phyloP scores from a whole-genome alignment of 129 eudicot species.

The Lactuca sativa region DNA sequence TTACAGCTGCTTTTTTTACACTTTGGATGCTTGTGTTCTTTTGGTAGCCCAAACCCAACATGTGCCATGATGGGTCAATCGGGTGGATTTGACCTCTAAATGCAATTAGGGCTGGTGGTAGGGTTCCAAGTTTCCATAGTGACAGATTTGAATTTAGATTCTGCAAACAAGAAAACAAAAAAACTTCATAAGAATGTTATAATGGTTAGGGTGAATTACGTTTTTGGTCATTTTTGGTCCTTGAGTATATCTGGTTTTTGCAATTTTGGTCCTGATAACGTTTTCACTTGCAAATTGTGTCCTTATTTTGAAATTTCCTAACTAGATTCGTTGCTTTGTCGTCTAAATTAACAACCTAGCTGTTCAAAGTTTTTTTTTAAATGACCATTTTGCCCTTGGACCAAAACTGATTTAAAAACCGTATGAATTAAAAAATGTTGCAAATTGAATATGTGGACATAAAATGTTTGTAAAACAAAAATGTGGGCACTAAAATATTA shows the following conservation, averaged over 20 bases:
- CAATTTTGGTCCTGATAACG: background rate
- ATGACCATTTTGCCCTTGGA: too few species aligned
- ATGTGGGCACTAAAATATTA: too few species aligned
- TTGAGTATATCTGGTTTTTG: background rate
- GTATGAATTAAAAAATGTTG: too few species aligned
- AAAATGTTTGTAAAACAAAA: too few species aligned
- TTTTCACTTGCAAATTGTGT: background rate
- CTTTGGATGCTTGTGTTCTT: conserved; percentile 67
- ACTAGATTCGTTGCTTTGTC: too few species aligned
- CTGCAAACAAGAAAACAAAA: conserved; percentile 38
- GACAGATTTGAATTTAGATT: conserved; percentile 86
- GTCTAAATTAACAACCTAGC: too few species aligned
- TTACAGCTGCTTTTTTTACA: conserved; percentile 89
- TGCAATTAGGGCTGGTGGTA: conserved; percentile 95
- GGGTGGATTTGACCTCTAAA: conserved; percentile 84
- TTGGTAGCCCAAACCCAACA: conserved; percentile 98
- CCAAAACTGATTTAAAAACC: too few species aligned
- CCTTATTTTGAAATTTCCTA: background rate
- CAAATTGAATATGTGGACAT: too few species aligned
- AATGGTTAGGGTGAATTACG: background rate
- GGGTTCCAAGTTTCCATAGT: conserved; percentile 95
- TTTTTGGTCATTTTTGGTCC: background rate
- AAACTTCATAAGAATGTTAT: background rate
- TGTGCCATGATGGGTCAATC: conserved; percentile 94
- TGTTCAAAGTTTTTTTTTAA: too few species aligned